Evolutionary conservation across 192 early-diverging fungal species (phyloP), one percentile per base, ranked within the genome.

Genomic region (Coemansia erecta): DNA sequence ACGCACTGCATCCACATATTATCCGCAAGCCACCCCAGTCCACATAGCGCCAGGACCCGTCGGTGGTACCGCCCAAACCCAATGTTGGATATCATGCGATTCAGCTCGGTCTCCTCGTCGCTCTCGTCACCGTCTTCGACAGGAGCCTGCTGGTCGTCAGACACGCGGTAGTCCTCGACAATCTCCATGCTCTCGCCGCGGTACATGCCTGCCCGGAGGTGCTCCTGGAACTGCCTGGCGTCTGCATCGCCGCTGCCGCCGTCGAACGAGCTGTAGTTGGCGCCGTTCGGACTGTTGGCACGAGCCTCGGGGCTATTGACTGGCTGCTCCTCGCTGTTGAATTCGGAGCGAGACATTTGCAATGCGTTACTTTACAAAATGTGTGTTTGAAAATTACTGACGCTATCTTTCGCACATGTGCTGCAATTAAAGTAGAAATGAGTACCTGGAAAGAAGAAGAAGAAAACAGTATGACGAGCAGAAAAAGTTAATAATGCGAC

Each of bases 21-120:
- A 77, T 94, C 92, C 0, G 89, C 90, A 37, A 90, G 76, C 92
- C 92, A 94, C 0, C 92, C 92, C 49, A 91, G 81, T 8, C 92
- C 90, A 62, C 89, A 92, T 28, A 90, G 74, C 11, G 85, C 80
- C 73, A 81, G 64, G 8, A 81, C 69, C 6, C 80, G 61, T 11
- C 71, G 66, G 52, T 90, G 89, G 75, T 85, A 90, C 49, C 75
- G 74, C 12, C 89, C 89, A 61, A 86, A 86, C n/a, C 89, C 89
- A 35, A 90, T 86, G 67, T 75, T 82, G 15, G 81, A 63, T 50
- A 89, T 87, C 47, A 90, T 77, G 31, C 75, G 75, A 46, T 89
- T 85, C 17, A 90, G 66, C 63, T 79, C 76, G 17, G 55, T 55
- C 60, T 79, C 76, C 35, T 62, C 59, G 66, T 79, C 76, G 58